Conservation (phyloP, 441 rosid genomes). For the Croton laevigatus region DNA sequence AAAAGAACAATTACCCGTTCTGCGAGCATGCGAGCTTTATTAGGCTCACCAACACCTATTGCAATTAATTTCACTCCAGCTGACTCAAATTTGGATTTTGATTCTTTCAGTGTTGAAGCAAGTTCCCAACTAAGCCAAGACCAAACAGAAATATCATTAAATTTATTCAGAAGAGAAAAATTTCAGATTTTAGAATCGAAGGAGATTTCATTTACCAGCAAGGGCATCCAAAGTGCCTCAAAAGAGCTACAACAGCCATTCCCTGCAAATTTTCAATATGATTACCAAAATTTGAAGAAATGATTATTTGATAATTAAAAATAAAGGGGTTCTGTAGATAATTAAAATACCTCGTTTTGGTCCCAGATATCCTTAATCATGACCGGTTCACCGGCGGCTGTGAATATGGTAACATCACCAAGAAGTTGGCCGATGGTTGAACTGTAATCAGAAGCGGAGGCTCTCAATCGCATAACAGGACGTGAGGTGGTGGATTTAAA, state of each 20-base stretch:
- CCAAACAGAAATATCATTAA: slow-evolving; percentile 4
- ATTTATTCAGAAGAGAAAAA: neutral
- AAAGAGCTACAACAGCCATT: slow-evolving; percentile 67
- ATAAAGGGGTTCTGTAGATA: neutral
- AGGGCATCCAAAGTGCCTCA: slow-evolving; percentile 82
- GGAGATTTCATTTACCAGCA: slow-evolving; percentile 50
- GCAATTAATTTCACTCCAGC: slow-evolving; percentile 81
- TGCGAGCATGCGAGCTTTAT: slow-evolving; percentile 66
- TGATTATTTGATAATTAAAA: neutral
- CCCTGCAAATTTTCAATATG: slow-evolving; percentile 39
- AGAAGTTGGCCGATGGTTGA: slow-evolving; percentile 42
- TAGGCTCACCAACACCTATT: slow-evolving; percentile 78
- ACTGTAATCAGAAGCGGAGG: slow-evolving; percentile 32
- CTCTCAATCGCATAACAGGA: slow-evolving; percentile 23
- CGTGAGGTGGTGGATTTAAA: slow-evolving; percentile 7
- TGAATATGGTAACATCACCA: slow-evolving; percentile 55
- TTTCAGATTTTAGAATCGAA: neutral
- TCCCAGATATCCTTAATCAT: slow-evolving; percentile 72
- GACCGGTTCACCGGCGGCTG: slow-evolving; percentile 57
- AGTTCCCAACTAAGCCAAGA: slow-evolving; percentile 68
- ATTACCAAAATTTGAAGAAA: neutral
- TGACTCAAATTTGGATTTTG: slow-evolving; percentile 56
- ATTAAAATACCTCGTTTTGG: slow-evolving; percentile 46
- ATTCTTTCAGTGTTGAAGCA: slow-evolving; percentile 57
- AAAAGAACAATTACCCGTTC: slow-evolving; percentile 43